Evolutionary conservation across 139 green algal genomes (phyloP).

Genomic region (Haematococcus lacustris): DNA sequence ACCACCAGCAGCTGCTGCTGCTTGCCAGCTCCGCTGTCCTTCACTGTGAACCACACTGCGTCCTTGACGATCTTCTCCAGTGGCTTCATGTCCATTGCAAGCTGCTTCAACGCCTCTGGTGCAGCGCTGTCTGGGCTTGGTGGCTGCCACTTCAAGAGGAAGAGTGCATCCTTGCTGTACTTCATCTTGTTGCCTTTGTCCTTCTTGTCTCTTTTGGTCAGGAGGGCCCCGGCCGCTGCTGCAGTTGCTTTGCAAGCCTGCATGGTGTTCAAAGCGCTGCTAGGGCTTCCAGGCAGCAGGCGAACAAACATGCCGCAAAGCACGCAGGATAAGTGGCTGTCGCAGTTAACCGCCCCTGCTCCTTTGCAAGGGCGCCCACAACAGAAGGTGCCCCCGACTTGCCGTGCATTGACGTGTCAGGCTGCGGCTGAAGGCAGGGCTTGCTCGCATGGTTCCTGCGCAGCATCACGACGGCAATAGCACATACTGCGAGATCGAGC

Average conservation of each 20-base stretch:
- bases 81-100: background rate
- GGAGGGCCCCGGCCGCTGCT: background rate
- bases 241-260: background rate
- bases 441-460: too few species aligned
- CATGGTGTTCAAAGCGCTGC: background rate
- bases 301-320: background rate
- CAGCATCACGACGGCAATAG: too few species aligned
- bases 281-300: background rate
- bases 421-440: too few species aligned
- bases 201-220: background rate
- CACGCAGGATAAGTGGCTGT: too few species aligned
- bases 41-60: background rate
- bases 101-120: background rate
- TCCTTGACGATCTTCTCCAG: background rate
- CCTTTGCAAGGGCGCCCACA: too few species aligned
- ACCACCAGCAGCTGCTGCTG: background rate
- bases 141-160: background rate
- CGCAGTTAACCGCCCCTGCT: too few species aligned
- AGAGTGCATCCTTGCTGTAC: background rate
- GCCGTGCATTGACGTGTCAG: too few species aligned
- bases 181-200: background rate
- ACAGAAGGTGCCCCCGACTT: too few species aligned
- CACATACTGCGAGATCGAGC: too few species aligned
- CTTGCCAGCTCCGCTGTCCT: background rate
- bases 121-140: background rate